Conservation (phyloP, 2,329 filamentous ascomycete genomes). For the Botrytis tulipae region DNA sequence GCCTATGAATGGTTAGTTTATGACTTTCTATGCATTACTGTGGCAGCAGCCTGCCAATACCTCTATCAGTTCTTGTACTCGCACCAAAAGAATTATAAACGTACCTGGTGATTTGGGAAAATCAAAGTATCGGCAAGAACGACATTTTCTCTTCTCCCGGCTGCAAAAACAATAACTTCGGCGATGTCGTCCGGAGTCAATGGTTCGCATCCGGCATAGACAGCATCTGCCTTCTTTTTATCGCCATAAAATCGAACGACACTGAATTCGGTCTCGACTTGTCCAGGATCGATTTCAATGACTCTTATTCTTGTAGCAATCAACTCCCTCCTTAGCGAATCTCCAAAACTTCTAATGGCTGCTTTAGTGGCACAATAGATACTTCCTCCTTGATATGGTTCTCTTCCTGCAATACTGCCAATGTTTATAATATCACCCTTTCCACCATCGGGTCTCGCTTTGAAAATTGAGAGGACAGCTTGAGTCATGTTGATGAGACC, state of each 20-base stretch:
- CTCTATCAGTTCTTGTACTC: not conserved
- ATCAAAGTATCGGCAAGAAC: conserved; percentile 84
- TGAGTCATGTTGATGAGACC: conserved; percentile 97
- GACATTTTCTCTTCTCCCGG: conserved; percentile 82
- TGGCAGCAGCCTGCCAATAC: conserved; percentile 40
- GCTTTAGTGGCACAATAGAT: conserved; percentile 96
- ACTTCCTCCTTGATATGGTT: conserved; percentile 78
- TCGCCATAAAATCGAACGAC: conserved; percentile 86
- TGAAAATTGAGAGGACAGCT: conserved; percentile 79
- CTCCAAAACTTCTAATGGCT: conserved; percentile 80
- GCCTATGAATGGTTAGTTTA: conserved; percentile 34
- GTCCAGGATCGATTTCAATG: conserved; percentile 87
- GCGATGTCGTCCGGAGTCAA: conserved; percentile 89
- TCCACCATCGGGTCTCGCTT: conserved; percentile 65
- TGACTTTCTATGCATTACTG: conserved; percentile 46
- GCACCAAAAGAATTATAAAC: conserved; percentile 34
- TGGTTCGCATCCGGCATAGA: conserved; percentile 80
- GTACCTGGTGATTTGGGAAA: conserved; percentile 86
- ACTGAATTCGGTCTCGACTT: conserved; percentile 93
- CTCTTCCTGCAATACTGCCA: conserved; percentile 86
- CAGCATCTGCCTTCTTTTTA: conserved; percentile 82
- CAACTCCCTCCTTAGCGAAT: conserved; percentile 77
- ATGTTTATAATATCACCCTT: conserved; percentile 94
- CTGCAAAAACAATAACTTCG: conserved; percentile 83
- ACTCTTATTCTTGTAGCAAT: conserved; percentile 77